phyloP scores from a whole-genome alignment of 192 early-diverging fungal genomes.

The Backusella psychrophila region DNA sequence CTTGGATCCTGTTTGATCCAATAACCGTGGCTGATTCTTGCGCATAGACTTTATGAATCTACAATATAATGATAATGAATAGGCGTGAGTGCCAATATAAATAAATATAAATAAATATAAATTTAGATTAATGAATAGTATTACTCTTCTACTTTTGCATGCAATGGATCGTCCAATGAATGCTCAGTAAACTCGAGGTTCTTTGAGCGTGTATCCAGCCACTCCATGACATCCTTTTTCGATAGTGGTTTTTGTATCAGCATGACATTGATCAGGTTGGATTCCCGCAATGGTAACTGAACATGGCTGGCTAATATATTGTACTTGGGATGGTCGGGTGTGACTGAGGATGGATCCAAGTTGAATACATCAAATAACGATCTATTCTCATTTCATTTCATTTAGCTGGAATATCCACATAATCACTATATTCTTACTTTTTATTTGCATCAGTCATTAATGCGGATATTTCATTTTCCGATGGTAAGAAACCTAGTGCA shows the following conservation, averaged over 20 bases:
- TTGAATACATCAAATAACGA: constrained; percentile 24
- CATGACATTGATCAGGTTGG: constrained; percentile 26
- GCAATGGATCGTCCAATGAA: constrained; percentile 11
- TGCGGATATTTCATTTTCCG: background rate
- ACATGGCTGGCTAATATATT: constrained; percentile 38
- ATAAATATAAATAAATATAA: no score
- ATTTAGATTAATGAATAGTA: no score
- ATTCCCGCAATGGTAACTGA: constrained; percentile 15
- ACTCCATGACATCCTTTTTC: constrained; percentile 27
- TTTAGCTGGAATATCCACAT: no score
- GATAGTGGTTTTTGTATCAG: constrained; percentile 39
- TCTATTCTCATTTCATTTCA: background rate
- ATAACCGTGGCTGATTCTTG: constrained; percentile 16
- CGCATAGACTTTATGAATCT: constrained; percentile 32
- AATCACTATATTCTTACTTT: background rate
- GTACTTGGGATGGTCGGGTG: constrained; percentile 26
- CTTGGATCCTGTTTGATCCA: constrained; percentile 11
- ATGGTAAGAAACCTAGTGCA: constrained; percentile 14
- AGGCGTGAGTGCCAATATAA: no score
- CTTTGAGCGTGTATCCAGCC: constrained; percentile 11
- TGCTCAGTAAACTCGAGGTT: background rate
- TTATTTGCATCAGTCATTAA: constrained; percentile 2
- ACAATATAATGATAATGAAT: background rate
- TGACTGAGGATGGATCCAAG: constrained; percentile 30
- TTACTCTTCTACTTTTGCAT: constrained; percentile 2